phyloP scores from a whole-genome alignment of 768 basidiomycete species.

The Tephrocybe sp. region DNA sequence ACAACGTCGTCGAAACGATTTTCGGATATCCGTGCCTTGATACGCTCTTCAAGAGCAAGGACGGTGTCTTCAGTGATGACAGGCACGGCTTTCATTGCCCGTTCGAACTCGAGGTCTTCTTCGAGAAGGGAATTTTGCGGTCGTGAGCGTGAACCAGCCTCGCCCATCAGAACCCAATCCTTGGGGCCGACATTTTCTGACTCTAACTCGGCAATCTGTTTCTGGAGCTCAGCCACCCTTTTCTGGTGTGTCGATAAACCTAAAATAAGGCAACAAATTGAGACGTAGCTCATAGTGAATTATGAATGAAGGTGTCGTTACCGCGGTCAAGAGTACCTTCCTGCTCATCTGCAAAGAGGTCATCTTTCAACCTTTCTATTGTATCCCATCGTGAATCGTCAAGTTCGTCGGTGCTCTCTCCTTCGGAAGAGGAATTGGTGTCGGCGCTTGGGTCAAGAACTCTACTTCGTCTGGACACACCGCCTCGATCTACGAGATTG shows the following conservation, averaged over 20 bases:
- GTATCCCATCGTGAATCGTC: conserved; percentile 35
- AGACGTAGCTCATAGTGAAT: conserved; percentile 13
- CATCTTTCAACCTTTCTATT: conserved; percentile 72
- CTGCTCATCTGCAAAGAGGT: conserved; percentile 77
- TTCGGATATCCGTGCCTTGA: conserved; percentile 87
- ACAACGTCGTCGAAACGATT: conserved; percentile 89
- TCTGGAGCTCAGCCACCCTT: conserved; percentile 67
- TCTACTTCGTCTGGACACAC: background rate
- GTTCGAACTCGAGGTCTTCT: conserved; percentile 95
- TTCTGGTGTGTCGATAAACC: conserved; percentile 79
- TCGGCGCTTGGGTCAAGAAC: conserved; percentile 13
- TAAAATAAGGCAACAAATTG: conserved; percentile 21
- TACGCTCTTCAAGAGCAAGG: conserved; percentile 80
- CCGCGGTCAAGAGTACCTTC: conserved; percentile 36
- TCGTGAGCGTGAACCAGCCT: conserved; percentile 77
- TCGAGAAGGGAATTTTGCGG: conserved; percentile 92
- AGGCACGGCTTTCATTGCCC: conserved; percentile 82
- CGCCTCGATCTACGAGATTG: background rate
- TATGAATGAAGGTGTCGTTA: conserved; percentile 14
- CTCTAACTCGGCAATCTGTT: conserved; percentile 83
- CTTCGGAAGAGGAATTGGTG: conserved; percentile 28
- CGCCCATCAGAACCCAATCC: conserved; percentile 92
- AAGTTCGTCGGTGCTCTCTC: conserved; percentile 17
- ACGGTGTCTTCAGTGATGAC: conserved; percentile 89
- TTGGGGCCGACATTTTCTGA: conserved; percentile 85